Base-by-base conservation (phyloP, 768 basidiomycete genomes). In the Antrodiella citrinella region DNA sequence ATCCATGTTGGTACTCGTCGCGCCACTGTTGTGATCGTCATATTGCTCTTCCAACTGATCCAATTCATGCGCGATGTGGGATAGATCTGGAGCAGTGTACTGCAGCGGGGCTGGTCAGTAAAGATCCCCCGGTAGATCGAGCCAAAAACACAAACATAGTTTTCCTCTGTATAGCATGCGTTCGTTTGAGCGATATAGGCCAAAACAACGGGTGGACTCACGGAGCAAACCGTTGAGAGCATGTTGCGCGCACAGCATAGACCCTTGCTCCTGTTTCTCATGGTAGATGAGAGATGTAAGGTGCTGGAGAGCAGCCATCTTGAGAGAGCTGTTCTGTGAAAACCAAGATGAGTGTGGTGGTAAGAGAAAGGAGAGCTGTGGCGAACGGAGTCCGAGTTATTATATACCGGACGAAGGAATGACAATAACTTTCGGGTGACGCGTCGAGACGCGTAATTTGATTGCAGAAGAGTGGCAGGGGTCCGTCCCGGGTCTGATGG, bases 201-300 rank as follows among this genome's bases (percentile, higher is more conserved):
- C 10, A 38, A 26, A 19, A 30, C 22, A 44, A 18, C n/a, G n/a
- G n/a, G n/a, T n/a, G n/a, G 38, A 74, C 84, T 54, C 58, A 91
- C 89, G 89, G 24, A 91, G 72, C 18, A 92, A 71, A 15, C 78
- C 78, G 62, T 91, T 92, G 25, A 92, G 72, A 5, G 90, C 87
- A 67, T 92, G 87, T 61, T 91, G 89, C 11, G 89, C 90, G 62
- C 90, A 92, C 24, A 91, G 76, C 78, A 86, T 86, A 2, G 87
- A 89, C 20, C 86, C 87, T 50, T 67, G 55, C 61, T 90, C 77
- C 64, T 92, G 89, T 53, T 64, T 77, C 62, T 91, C 88, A 65
- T 90, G 86, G 63, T 91, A 91, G 51, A 91, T 84, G 9, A 74
- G 61, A 5, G 71, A 62, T 11, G 71, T 56, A 9, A 91, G 71